Conservation (phyloP, 345 rosid genomes). For the Eutrema heterophyllum region DNA sequence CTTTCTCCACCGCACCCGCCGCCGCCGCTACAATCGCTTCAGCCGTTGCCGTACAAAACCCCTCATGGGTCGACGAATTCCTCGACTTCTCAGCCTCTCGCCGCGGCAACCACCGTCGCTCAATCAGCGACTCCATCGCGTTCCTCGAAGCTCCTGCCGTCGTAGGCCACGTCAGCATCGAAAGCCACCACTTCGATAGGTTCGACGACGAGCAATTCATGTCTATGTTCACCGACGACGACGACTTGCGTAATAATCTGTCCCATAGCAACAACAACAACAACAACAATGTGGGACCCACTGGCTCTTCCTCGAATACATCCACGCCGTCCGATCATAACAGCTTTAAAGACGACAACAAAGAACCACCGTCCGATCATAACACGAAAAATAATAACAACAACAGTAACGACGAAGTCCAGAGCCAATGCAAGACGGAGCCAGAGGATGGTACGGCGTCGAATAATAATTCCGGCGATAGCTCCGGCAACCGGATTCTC, state of each 20-base stretch:
- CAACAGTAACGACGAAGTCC: constrained; percentile 41
- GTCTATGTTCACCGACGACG: constrained; percentile 71
- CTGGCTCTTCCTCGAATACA: constrained; percentile 53
- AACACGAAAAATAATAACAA: constrained; percentile 17
- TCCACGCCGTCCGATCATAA: constrained; percentile 74
- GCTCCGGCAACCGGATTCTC: constrained; percentile 39
- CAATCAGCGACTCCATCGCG: constrained; percentile 72
- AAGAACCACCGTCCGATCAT: constrained; percentile 37
- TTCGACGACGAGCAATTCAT: constrained; percentile 82
- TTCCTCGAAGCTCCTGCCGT: constrained; percentile 45
- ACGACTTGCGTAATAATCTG: neutral
- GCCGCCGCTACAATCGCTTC: constrained; percentile 1
- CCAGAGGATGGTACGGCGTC: constrained; percentile 28
- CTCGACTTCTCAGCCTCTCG: constrained; percentile 69
- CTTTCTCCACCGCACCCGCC: constrained; percentile 15
- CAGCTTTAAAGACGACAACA: constrained; percentile 51
- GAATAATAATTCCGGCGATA: constrained; percentile 20
- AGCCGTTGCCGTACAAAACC: constrained; percentile 32
- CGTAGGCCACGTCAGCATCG: neutral
- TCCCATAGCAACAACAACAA: constrained; percentile 22
- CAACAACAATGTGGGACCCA: constrained; percentile 38
- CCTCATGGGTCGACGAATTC: constrained; percentile 83
- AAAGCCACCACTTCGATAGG: constrained; percentile 40
- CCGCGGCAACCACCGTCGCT: constrained; percentile 67
- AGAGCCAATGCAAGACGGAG: constrained; percentile 49